These are phyloP conservation scores for Nymphaea thermarum DNA, from an alignment of 164 flowering plant species.

Conservation along the genomic window DNA sequence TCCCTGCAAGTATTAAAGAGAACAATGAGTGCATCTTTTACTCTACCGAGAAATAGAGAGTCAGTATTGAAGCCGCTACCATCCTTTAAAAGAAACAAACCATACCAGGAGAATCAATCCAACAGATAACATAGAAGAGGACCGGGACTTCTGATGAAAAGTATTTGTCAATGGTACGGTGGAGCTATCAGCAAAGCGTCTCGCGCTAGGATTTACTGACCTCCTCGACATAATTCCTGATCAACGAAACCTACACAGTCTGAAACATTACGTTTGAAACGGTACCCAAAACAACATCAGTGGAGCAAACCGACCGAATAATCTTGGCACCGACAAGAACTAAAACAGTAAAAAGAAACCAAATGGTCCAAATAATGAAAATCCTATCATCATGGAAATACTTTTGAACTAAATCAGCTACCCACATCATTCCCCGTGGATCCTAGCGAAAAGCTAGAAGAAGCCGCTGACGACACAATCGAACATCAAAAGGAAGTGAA, in stretches of 20 bases:
- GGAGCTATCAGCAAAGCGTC: slow-evolving; percentile 47
- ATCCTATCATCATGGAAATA: background rate
- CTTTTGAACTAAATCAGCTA: background rate
- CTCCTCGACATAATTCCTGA: slow-evolving; percentile 54
- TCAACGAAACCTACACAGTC: background rate
- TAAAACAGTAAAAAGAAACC: too few species aligned
- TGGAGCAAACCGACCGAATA: background rate
- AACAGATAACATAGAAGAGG: slow-evolving; percentile 50
- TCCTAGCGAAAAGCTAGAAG: background rate
- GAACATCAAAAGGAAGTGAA: background rate
- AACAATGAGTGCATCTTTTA: background rate
- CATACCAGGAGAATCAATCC: slow-evolving; percentile 47
- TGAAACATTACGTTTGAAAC: background rate
- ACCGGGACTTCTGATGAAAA: slow-evolving; percentile 48
- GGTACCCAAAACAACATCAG: too few species aligned
- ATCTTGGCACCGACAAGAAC: background rate
- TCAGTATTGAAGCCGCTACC: background rate
- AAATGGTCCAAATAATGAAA: too few species aligned
- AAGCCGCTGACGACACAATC: background rate
- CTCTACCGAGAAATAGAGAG: background rate
- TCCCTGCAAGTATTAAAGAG: slow-evolving; percentile 30
- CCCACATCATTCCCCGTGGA: background rate
- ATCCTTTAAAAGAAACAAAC: background rate
- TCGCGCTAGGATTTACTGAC: slow-evolving; percentile 33
- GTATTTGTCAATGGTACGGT: slow-evolving; percentile 39